Base-by-base conservation (phyloP, 2,329 filamentous ascomycete species). In the Sclerotinia minor region DNA sequence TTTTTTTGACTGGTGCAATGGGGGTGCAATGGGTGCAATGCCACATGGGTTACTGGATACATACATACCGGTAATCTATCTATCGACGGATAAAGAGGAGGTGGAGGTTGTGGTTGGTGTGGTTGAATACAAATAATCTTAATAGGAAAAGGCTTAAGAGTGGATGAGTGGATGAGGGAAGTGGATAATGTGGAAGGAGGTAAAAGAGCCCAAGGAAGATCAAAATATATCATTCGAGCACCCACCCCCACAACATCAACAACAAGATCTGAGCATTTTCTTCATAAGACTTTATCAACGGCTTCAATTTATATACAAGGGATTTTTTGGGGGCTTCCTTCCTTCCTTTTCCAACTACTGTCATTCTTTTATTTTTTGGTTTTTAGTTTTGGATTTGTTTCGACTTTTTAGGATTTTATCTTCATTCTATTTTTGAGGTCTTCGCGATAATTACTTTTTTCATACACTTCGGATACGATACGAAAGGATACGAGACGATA, bases 331-430 rank as follows among this genome's bases (percentile, higher is more conserved):
- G 29, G 29, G 4, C n/a, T 38, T 38, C n/a, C 26, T 60, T 45
- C 64, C 64, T 44, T 45, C 49, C n/a, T n/a, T 35, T 61, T 45
- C 64, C 64, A 67, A 67, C 64, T 67, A 60, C 35, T 17, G 55
- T 67, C 64, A 67, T 35, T 67, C 64, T 52, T 66, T 52, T n/a
- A n/a, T n/a, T n/a, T n/a, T n/a, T n/a, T n/a, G n/a, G n/a, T n/a
- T 50, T n/a, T 35, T 8, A 8, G 35, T 47, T 59, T 60, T 5
- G 2, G 0, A 13, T 35, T 13, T 45, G 15, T 11, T 35, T 35
- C 1, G 35, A 35, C 8, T n/a, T 35, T 55, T n/a, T 2, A 3
- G 47, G 19, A 35, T 60, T 8, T 47, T 5, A 57, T 60, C 44
- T 60, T 3, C 26, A 32, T 47, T n/a, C 41, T 9, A 35, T n/a